Conservation (phyloP, 331 rosid species). For the Quercus phellos region DNA sequence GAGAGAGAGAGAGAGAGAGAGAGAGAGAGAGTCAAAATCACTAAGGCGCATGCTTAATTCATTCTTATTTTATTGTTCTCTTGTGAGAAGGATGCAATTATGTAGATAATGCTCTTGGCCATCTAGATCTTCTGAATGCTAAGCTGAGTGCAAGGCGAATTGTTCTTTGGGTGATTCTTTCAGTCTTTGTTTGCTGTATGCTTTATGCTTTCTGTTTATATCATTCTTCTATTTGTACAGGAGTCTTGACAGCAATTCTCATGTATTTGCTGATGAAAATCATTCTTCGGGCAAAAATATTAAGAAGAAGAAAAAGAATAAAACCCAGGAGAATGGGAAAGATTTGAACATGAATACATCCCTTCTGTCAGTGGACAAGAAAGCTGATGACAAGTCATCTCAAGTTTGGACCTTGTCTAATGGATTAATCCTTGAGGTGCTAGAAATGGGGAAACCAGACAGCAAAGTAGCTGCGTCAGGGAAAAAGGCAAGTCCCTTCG, state of each 20-base stretch:
- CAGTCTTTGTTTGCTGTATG: background rate
- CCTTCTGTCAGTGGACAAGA: constrained; percentile 23
- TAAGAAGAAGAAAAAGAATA: constrained; percentile 52
- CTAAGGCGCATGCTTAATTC: background rate
- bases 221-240: constrained; percentile 30
- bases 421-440: constrained; percentile 56
- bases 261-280: constrained; percentile 31
- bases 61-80: constrained; percentile 5
- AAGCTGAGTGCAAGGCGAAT: background rate
- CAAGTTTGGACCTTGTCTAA: constrained; percentile 43
- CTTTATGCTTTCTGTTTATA: background rate
- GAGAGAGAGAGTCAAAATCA: background rate
- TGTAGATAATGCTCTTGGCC: background rate
- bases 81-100: background rate
- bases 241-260: constrained; percentile 21
- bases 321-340: constrained; percentile 34
- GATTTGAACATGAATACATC: constrained; percentile 25
- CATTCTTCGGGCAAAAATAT: constrained; percentile 34
- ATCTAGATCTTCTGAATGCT: background rate
- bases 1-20: background rate
- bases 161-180: no score
- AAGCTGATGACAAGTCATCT: constrained; percentile 27
- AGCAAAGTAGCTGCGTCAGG: constrained; percentile 63
- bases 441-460: constrained; percentile 53
- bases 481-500: constrained; percentile 48